Conservation (phyloP, 1,284 basidiomycete species). For the Ganoderma sp. region DNA sequence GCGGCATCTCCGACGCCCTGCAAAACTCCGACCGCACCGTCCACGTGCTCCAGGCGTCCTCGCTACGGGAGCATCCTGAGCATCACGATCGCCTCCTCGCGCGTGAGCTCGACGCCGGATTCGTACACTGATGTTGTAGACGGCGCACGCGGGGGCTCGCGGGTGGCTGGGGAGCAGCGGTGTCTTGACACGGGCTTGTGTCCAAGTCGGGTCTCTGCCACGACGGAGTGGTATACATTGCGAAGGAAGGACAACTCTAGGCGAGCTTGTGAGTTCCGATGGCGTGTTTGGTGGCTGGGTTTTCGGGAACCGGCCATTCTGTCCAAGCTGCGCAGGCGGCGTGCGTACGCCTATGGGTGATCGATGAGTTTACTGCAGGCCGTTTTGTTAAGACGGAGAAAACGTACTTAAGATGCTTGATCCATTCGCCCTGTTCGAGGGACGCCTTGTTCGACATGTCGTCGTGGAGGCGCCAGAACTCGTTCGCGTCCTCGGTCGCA, state of each 20-base stretch:
- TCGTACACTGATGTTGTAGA: conserved; percentile 24
- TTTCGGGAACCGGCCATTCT: not conserved
- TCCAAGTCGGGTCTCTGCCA: not conserved
- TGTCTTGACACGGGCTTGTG: not conserved
- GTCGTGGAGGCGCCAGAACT: conserved; percentile 21
- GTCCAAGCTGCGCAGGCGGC: not conserved
- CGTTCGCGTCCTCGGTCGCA: not conserved
- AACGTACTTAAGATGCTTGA: not conserved
- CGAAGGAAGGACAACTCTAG: not conserved
- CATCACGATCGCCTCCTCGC: conserved; percentile 51
- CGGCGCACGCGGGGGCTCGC: conserved; percentile 19
- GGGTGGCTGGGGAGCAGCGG: not conserved
- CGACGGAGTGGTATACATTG: not conserved
- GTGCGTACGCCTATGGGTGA: not conserved
- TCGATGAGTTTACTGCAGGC: not conserved
- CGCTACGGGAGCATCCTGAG: conserved; percentile 29
- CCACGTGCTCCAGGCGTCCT: conserved; percentile 64
- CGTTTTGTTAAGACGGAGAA: not conserved
- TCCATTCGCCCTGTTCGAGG: not conserved
- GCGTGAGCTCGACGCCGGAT: conserved; percentile 29
- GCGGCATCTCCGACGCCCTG: conserved; percentile 55
- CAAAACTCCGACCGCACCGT: conserved; percentile 59
- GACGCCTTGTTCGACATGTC: not conserved
- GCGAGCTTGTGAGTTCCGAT: not conserved
- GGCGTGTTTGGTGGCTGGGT: not conserved